Percentiles rank a stretch among this genome's conserved stretches.
Evolutionary conservation across 306 rosid species (phyloP).

Genomic region (Acacia melanoxylon): DNA sequence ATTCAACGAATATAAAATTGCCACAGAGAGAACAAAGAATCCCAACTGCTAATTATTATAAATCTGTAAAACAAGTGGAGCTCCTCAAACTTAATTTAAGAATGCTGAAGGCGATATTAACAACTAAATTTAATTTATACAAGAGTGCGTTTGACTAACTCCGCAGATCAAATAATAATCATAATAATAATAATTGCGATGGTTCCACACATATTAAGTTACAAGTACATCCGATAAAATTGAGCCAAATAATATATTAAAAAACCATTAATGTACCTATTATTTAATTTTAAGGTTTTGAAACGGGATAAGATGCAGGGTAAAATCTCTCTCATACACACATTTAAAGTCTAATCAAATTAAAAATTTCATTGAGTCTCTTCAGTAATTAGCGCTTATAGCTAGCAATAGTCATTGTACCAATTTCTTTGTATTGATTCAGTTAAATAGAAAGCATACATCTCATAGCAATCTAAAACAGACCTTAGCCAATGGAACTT

Average conservation of each 20-base stretch:
- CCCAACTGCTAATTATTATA: conserved; percentile 15
- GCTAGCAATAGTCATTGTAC: background rate
- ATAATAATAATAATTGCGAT: background rate
- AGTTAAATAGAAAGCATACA: background rate
- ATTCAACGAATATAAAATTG: conserved; percentile 20
- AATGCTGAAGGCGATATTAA: background rate
- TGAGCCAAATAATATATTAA: background rate
- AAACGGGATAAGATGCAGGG: background rate
- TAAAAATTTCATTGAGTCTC: background rate
- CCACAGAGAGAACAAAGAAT: background rate
- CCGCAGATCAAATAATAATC: background rate
- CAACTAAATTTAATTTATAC: background rate
- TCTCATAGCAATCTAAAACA: background rate
- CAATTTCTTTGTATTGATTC: background rate
- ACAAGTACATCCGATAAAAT: background rate
- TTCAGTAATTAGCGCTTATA: background rate
- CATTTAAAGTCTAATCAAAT: background rate
- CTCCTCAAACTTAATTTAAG: conserved; percentile 13
- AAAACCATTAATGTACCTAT: background rate
- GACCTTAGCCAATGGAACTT: background rate
- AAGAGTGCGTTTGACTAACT: conserved; percentile 1
- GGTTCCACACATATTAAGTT: background rate
- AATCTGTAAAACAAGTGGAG: conserved; percentile 15
- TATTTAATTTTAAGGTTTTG: background rate
- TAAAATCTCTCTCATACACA: background rate